phyloP scores from a whole-genome alignment of 164 flowering plant species.

The Amborella trichopoda region DNA sequence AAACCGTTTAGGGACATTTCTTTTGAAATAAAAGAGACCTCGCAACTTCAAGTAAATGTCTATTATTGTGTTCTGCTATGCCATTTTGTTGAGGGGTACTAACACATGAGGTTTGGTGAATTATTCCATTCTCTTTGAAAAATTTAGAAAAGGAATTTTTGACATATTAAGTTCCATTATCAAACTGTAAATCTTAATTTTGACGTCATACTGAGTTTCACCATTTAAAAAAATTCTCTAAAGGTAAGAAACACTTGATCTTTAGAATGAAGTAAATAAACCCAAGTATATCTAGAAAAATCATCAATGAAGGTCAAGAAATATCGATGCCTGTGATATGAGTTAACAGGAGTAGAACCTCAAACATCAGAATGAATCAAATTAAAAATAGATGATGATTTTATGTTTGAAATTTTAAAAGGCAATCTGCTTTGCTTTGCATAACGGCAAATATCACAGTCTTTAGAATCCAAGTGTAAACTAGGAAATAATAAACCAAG shows the following conservation, averaged over 20 bases:
- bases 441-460: not conserved
- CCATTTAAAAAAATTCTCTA: not conserved
- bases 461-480: not conserved
- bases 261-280: conserved; percentile 2
- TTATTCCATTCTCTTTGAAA: not conserved
- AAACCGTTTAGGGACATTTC: conserved; percentile 2
- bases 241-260: not conserved
- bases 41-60: conserved; percentile 7
- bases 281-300: not conserved
- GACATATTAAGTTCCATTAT: not conserved
- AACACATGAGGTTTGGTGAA: not conserved
- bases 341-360: not conserved
- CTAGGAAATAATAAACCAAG: not conserved
- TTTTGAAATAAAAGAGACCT: conserved; percentile 6
- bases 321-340: not conserved
- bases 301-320: not conserved
- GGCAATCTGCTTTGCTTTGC: not conserved
- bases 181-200: not conserved
- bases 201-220: not conserved
- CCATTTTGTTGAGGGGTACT: conserved; percentile 6
- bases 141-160: not conserved
- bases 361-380: not conserved
- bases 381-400: not conserved
- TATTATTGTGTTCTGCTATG: conserved; percentile 6
- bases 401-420: not conserved